Evolutionary conservation across 192 early-diverging fungal species (phyloP), one percentile per base, ranked within the genome.

Genomic region (Umbelopsis sp.): DNA sequence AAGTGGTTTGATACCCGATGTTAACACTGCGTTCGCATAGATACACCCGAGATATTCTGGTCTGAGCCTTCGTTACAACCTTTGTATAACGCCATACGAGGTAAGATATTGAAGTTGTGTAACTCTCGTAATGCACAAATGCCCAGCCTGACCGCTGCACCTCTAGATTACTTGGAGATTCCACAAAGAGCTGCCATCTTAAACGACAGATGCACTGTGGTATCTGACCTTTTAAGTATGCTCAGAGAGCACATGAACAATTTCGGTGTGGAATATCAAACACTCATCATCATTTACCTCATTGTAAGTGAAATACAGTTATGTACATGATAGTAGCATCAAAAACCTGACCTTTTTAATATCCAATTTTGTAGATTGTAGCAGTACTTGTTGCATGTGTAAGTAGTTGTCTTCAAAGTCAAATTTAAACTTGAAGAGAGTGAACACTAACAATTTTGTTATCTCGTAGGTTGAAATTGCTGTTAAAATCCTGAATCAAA

Each of bases 31-130:
- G 8, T 30, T 30, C 27, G 27, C 27, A 30, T 46, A 91, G 90
- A 91, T 74, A 87, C 87, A 8, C 90, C 90, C 1, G 92, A 94
- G 77, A 91, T 93, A 49, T 93, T 93, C 73, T 92, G 91, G 91
- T 89, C 87, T 23, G 92, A 94, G 46, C 90, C 90, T 20, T 86
- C 90, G 20, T 55, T 94, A 49, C 85, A 91, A 68, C 91, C 91
- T 11, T 74, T 94, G 46, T 94, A 94, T 69, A 89, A 87, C 76
- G 92, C 91, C 25, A 92, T 94, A 61, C 74, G 91, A 72, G 87
- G 83, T 78, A 76, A 50, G 9, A 13, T 4, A 37, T 11, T 0
- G 10, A 61, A 3, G 11, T 16, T 61, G 51, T 52, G 2, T 13
- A 52, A 9, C 8, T 52, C 6, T 23, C n/a, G 30, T 13, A 35